Evolutionary conservation across 306 rosid genomes (phyloP).

Genomic region (Arachis hypogaea): DNA sequence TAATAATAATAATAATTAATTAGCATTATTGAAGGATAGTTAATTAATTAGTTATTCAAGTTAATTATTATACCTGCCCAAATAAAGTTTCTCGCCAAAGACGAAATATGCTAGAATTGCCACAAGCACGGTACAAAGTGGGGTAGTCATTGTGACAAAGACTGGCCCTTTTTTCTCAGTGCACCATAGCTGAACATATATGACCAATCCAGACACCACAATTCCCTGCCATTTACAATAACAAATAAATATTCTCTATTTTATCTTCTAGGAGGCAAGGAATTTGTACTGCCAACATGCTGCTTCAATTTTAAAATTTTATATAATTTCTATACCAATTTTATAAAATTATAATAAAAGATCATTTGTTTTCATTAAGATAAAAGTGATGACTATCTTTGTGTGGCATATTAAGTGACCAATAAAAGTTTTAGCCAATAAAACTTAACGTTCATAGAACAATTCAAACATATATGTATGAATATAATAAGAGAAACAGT

Average conservation of each 20-base stretch:
- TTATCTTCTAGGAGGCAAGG: background rate
- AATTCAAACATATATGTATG: no score
- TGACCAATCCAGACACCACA: slow-evolving; percentile 52
- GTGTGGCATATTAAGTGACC: no score
- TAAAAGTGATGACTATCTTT: no score
- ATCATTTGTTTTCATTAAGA: no score
- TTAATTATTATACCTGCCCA: slow-evolving; percentile 62
- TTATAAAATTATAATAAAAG: no score
- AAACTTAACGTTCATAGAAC: no score
- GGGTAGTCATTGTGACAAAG: slow-evolving; percentile 79
- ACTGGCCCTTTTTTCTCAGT: slow-evolving; percentile 81
- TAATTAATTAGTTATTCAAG: background rate
- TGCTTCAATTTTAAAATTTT: background rate
- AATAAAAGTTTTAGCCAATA: no score
- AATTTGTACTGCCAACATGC: background rate
- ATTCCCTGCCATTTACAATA: slow-evolving; percentile 64
- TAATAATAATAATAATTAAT: background rate
- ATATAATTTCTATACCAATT: no score
- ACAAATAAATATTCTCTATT: background rate
- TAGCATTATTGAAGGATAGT: background rate
- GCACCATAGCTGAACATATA: slow-evolving; percentile 77
- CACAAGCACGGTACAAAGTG: slow-evolving; percentile 65
- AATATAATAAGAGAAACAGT: no score
- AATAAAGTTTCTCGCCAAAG: slow-evolving; percentile 72
- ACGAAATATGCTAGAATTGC: slow-evolving; percentile 75